A percentile compares a stretch with the other conserved stretches of the same genome.
Conservation (phyloP, 371 early-diverging fungal genomes). For the Amoeboaphelidium protococcarum region DNA sequence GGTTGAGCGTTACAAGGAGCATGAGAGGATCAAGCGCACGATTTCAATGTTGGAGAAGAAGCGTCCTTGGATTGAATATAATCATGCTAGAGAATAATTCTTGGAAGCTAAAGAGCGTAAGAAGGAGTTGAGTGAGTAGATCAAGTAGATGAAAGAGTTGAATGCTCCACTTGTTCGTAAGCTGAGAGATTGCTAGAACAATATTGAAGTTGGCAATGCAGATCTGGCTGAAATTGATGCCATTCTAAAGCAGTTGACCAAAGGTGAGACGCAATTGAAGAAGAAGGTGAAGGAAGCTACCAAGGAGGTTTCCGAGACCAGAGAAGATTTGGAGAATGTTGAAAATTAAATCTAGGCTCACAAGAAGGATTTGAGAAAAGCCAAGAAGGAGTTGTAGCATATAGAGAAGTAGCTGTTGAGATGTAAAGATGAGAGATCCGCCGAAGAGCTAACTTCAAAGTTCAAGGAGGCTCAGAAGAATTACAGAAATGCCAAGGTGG, state of each 20-base stretch:
- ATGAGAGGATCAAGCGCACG: neutral
- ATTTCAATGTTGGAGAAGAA: neutral
- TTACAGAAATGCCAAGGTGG: too few species aligned
- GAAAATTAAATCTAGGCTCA: slow-evolving; percentile 1
- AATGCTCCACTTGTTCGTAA: neutral
- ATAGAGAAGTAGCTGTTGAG: too few species aligned
- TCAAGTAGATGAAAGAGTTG: neutral
- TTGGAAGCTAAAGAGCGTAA: neutral
- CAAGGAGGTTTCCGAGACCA: neutral
- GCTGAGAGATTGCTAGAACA: neutral
- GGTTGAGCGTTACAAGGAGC: neutral
- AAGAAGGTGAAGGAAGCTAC: too few species aligned
- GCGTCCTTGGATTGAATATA: neutral
- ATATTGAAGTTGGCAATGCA: neutral
- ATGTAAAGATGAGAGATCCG: too few species aligned
- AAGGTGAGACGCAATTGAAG: neutral
- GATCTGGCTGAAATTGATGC: neutral
- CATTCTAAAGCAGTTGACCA: too few species aligned
- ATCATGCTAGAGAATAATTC: neutral
- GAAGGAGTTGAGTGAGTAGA: neutral
- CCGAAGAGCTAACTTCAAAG: too few species aligned
- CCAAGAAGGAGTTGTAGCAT: too few species aligned
- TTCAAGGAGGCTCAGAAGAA: too few species aligned
- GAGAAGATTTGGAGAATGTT: neutral
- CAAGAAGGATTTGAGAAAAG: neutral